These are phyloP conservation scores for Berkeleyomyces rouxiae DNA, from an alignment of 2,329 filamentous ascomycete genomes.

Conservation along the genomic window DNA sequence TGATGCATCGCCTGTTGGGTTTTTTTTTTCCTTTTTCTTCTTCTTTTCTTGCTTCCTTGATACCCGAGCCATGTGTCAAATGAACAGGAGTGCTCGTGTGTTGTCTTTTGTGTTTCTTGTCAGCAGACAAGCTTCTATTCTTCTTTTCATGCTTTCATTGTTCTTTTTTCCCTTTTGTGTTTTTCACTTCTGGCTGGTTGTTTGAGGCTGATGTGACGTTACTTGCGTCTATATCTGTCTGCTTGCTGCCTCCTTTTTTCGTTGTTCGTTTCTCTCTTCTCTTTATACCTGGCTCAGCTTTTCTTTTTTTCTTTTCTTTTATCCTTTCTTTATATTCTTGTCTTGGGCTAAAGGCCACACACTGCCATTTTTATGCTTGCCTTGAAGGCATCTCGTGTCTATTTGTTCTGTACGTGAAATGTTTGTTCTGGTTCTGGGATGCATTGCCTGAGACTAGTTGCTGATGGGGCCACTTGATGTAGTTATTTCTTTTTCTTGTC, in stretches of 20 bases:
- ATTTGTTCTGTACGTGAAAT: too few relatives aligned
- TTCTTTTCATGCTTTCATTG: background rate
- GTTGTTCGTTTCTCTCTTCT: background rate
- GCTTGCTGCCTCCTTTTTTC: background rate
- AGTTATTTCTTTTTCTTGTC: too few relatives aligned
- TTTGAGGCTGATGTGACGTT: background rate
- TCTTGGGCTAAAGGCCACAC: background rate
- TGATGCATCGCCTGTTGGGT: background rate
- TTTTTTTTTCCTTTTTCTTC: constrained; percentile 1
- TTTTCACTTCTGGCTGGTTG: background rate
- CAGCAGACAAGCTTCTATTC: background rate
- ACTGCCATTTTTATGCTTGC: too few relatives aligned
- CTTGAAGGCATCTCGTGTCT: too few relatives aligned
- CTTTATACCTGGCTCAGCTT: constrained; percentile 1
- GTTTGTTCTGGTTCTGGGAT: too few relatives aligned
- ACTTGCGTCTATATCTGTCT: background rate
- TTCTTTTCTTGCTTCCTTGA: background rate
- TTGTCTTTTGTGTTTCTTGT: background rate
- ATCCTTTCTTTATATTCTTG: background rate
- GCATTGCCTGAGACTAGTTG: too few relatives aligned
- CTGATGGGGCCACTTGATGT: too few relatives aligned
- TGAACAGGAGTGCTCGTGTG: constrained; percentile 9
- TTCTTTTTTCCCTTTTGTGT: background rate
- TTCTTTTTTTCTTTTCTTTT: constrained; percentile 5
- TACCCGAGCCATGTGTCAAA: constrained; percentile 4